Conservation (phyloP, 768 basidiomycete species). For the Suillus plorans region DNA sequence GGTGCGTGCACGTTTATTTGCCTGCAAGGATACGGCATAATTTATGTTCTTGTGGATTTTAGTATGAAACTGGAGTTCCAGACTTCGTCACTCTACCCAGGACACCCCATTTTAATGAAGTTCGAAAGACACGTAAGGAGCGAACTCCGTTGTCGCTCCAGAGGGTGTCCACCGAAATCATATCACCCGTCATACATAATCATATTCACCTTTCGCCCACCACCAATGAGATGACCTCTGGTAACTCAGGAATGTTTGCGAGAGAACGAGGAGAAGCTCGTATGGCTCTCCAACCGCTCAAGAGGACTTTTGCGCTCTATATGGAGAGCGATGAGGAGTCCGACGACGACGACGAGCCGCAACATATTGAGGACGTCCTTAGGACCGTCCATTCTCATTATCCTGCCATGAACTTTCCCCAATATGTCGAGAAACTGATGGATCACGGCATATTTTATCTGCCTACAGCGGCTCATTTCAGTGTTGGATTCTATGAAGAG, state of each 20-base stretch:
- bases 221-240: neutral
- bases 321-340: neutral
- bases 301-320: neutral
- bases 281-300: neutral
- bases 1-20: neutral
- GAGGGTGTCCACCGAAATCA: neutral
- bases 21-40: neutral
- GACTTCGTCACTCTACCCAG: neutral
- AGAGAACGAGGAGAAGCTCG: neutral
- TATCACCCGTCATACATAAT: neutral
- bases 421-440: neutral
- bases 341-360: neutral
- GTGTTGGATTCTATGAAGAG: neutral
- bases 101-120: neutral
- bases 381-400: neutral
- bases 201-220: neutral
- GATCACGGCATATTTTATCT: neutral
- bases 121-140: neutral
- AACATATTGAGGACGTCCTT: neutral
- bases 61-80: neutral
- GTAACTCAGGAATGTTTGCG: neutral
- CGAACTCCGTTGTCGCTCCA: neutral
- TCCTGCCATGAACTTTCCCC: neutral
- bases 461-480: neutral
- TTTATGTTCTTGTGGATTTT: neutral